These are phyloP conservation scores for Microcera coccophila DNA, from an alignment of 2,329 filamentous ascomycete genomes.

Conservation along the genomic window DNA sequence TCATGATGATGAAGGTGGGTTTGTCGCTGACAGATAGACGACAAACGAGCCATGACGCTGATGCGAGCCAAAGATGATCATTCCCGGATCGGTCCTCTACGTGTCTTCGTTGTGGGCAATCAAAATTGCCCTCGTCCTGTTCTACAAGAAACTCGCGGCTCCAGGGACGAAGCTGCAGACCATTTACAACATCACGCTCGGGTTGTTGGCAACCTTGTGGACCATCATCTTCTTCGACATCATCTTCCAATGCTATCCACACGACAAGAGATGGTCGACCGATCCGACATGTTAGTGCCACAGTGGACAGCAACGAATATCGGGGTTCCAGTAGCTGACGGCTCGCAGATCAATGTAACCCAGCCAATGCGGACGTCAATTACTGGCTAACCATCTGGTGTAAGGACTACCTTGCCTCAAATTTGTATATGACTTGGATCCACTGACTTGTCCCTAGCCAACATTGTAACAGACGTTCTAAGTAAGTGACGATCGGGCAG, in stretches of 20 bases:
- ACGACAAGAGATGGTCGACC: slow-evolving; percentile 29
- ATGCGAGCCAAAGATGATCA: slow-evolving; percentile 32
- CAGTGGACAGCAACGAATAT: not conserved
- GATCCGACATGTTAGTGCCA: slow-evolving; percentile 21
- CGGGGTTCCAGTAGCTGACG: not conserved
- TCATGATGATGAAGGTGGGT: slow-evolving; percentile 24
- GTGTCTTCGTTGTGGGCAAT: slow-evolving; percentile 39
- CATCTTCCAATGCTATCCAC: slow-evolving; percentile 37
- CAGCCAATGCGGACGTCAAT: slow-evolving; percentile 13
- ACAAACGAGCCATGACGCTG: no score
- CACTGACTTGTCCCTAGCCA: slow-evolving; percentile 9
- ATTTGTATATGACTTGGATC: no score
- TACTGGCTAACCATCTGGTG: slow-evolving; percentile 23
- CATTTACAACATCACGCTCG: slow-evolving; percentile 36
- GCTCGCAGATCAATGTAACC: slow-evolving; percentile 18
- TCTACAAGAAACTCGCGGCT: slow-evolving; percentile 39
- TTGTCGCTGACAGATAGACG: rapidly evolving
- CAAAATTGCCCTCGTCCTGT: slow-evolving; percentile 39
- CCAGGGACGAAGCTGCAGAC: slow-evolving; percentile 33
- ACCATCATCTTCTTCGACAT: slow-evolving; percentile 37
- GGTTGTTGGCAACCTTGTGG: slow-evolving; percentile 29
- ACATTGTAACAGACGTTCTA: slow-evolving; percentile 20
- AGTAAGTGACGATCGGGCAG: slow-evolving; percentile 9
- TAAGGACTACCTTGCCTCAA: not conserved
- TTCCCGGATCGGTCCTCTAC: slow-evolving; percentile 39